phyloP scores from a whole-genome alignment of 2,329 filamentous ascomycete genomes.

The Lachnellula occidentalis region DNA sequence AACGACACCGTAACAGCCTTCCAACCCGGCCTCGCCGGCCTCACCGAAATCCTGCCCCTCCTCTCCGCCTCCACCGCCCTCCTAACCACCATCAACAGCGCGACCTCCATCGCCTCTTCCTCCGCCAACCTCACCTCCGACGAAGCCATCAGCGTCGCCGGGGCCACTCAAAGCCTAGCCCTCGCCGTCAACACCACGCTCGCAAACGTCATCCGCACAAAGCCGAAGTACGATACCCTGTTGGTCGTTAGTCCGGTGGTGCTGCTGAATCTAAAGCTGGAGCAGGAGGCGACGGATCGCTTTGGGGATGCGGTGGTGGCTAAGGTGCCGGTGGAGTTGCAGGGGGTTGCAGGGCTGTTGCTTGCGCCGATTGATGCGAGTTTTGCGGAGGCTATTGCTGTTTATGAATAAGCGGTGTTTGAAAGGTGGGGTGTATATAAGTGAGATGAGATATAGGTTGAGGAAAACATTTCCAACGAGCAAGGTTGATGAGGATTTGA shows the following conservation, averaged over 20 bases:
- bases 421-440: background rate
- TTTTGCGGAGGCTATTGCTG: constrained; percentile 13
- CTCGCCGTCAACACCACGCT: constrained; percentile 8
- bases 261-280: constrained; percentile 36
- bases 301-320: constrained; percentile 14
- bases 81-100: constrained; percentile 36
- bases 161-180: constrained; percentile 24
- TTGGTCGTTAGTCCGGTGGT: constrained; percentile 38
- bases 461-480: no score
- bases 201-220: constrained; percentile 23
- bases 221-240: constrained; percentile 40
- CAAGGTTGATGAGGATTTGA: no score
- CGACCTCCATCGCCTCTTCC: constrained; percentile 32
- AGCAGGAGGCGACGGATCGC: constrained; percentile 35
- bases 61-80: constrained; percentile 35
- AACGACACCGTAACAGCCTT: constrained; percentile 16
- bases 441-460: no score
- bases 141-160: constrained; percentile 35
- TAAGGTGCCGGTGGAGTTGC: constrained; percentile 14
- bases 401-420: constrained; percentile 4
- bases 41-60: constrained; percentile 32
- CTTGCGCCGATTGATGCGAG: constrained; percentile 33
- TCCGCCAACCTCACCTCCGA: constrained; percentile 34
- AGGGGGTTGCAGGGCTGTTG: constrained; percentile 25
- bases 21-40: constrained; percentile 6